Evolutionary conservation across 352 stramenopile genomes (phyloP).

Genomic region (Phytopythium sindhum): DNA sequence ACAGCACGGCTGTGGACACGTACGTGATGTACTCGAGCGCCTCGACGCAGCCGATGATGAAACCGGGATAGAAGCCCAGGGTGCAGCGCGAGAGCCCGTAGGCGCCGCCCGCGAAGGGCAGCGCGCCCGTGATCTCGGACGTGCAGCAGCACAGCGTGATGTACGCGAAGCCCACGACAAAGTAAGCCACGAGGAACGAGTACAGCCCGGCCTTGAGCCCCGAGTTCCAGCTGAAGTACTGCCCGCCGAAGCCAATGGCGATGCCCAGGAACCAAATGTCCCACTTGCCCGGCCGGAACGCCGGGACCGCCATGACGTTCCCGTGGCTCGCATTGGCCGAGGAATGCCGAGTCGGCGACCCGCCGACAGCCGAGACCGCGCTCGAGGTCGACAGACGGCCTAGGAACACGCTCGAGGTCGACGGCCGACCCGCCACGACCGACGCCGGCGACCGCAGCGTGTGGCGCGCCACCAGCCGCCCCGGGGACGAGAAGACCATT

Average conservation of each 20-base stretch:
- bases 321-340: constrained; percentile 18
- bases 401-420: too few relatives aligned
- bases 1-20: constrained; percentile 19
- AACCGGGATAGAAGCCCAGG: constrained; percentile 28
- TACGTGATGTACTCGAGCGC: constrained; percentile 34
- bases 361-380: constrained; percentile 79
- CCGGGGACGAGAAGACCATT: background rate
- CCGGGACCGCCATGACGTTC: constrained; percentile 87
- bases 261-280: constrained; percentile 37
- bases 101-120: constrained; percentile 32
- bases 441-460: background rate
- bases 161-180: constrained; percentile 24
- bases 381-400: constrained; percentile 77
- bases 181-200: constrained; percentile 19
- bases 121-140: constrained; percentile 24
- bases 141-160: constrained; percentile 26
- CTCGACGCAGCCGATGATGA: constrained; percentile 32
- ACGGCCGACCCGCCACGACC: background rate
- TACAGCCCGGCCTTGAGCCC: constrained; percentile 21
- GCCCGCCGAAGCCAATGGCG: constrained; percentile 27
- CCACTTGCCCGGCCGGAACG: constrained; percentile 92
- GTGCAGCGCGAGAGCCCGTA: constrained; percentile 32
- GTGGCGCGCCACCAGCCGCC: background rate
- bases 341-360: background rate
- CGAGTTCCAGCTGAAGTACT: constrained; percentile 37